Percentiles rank a stretch among this genome's conserved stretches.
Conservation (phyloP, 495 filamentous ascomycete genomes). For the Opeltia flavorubescens region DNA sequence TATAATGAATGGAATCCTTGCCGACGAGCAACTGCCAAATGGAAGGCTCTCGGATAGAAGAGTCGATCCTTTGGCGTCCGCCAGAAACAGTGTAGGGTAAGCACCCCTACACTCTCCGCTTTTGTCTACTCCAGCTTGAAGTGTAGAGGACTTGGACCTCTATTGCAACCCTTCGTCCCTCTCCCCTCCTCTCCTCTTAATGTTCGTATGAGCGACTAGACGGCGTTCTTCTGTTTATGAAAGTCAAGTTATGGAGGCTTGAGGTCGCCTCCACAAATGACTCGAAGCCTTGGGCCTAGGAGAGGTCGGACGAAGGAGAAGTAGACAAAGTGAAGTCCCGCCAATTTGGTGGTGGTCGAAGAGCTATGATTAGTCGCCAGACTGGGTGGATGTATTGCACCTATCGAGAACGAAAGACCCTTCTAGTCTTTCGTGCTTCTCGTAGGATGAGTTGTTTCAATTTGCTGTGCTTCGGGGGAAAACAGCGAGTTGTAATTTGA, state of each 20-base stretch:
- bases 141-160: constrained; percentile 12
- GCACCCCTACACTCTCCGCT: not conserved
- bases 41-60: not conserved
- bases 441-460: not conserved
- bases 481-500: too few relatives aligned
- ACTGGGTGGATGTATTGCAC: constrained; percentile 4
- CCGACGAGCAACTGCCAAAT: not conserved
- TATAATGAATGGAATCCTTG: not conserved
- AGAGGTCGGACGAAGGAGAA: constrained; percentile 84
- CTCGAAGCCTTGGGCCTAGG: constrained; percentile 78
- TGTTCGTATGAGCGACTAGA: not conserved
- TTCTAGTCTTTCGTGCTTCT: constrained; percentile 11
- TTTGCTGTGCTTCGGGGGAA: not conserved
- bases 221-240: not conserved
- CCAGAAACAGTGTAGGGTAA: not conserved
- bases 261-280: constrained; percentile 90
- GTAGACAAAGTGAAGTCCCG: constrained; percentile 63
- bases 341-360: constrained; percentile 78
- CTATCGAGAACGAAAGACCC: constrained; percentile 12
- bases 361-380: constrained; percentile 14
- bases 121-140: not conserved
- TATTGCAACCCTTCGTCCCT: constrained; percentile 1
- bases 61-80: not conserved
- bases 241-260: constrained; percentile 89
- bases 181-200: constrained; percentile 5